Conservation (phyloP, 176 grass and related monocot genomes). For the Oryza nivara region DNA sequence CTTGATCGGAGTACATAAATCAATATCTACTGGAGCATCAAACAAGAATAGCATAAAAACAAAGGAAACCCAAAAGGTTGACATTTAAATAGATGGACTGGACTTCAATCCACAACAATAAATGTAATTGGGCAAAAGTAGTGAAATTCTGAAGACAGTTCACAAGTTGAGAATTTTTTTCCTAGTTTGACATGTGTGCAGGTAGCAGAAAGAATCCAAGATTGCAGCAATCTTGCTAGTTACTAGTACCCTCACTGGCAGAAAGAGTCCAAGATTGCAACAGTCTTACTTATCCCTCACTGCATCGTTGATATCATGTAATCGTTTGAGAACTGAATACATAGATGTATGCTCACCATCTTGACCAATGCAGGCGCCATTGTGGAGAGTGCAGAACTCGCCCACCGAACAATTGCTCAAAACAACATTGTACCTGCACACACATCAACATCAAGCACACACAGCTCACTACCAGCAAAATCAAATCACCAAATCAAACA, state of each 20-base stretch:
- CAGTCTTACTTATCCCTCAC: neutral
- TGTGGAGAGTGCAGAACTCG: conserved; percentile 70
- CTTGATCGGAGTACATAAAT: neutral
- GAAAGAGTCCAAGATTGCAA: neutral
- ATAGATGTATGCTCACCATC: conserved; percentile 57
- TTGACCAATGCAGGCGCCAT: conserved; percentile 84
- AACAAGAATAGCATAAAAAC: neutral
- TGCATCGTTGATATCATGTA: neutral
- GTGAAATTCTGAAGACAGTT: neutral
- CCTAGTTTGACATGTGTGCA: neutral
- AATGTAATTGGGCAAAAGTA: neutral
- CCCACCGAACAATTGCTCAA: conserved; percentile 83
- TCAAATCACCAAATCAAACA: conserved; percentile 20
- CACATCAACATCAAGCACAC: neutral
- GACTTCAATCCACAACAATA: neutral
- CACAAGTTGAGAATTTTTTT: neutral
- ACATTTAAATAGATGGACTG: neutral
- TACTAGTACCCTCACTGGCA: neutral
- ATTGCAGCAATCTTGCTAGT: neutral
- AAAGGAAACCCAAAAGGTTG: neutral
- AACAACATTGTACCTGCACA: conserved; percentile 67
- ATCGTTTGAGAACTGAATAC: neutral
- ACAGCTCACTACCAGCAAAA: neutral
- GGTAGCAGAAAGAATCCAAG: neutral
- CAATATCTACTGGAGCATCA: neutral